Base-by-base conservation (phyloP, 1,139 yeast genomes). In the Yamadazyma aaseri region DNA sequence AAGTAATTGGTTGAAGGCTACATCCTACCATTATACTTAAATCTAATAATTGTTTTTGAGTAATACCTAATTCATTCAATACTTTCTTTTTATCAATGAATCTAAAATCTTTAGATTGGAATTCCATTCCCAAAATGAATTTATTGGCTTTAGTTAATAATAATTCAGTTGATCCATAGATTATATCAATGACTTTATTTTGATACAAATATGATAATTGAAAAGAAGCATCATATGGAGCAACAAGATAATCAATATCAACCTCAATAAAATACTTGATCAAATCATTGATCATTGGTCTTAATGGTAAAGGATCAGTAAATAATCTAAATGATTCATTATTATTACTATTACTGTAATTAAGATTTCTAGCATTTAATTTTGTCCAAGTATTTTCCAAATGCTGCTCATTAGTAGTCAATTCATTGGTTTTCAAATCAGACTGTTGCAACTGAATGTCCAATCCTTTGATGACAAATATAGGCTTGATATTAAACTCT, bases 151-250 rank as follows among this genome's bases (percentile, higher is more conserved):
- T 60, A 11, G 76, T 68, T 53, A 90, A 65, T 31, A 90, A 63
- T 30, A 81, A 70, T 49, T 92, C 97, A 2, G 90, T 81, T 7
- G 96, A 84, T 1, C 95, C 95, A 56, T 80, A 87, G 24, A 90
- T 76, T 1, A 86, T 79, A 56, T 90, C 95, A 36, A 90, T 75
- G 27, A 71, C 58, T 3, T 65, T 69, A 32, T 63, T 70, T 35
- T 71, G 73, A 44, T 73, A 66, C 49, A 90, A 63, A 50, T 86
- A 87, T 7, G 86, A 77, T 47, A 92, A 67, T 58, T 92, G 97
- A 35, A 85, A 78, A 56, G 89, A 79, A 0, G 97, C 79, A 36
- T 81, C 74, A 52, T 81, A 89, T 2, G 98, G 98, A 20, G 95
- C 84, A 12, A 89, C 76, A 40, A 87, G 58, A 52, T 76, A 90